Evolutionary conservation across 208 protist species (phyloP).

Genomic region (Crithidia mellificae): DNA sequence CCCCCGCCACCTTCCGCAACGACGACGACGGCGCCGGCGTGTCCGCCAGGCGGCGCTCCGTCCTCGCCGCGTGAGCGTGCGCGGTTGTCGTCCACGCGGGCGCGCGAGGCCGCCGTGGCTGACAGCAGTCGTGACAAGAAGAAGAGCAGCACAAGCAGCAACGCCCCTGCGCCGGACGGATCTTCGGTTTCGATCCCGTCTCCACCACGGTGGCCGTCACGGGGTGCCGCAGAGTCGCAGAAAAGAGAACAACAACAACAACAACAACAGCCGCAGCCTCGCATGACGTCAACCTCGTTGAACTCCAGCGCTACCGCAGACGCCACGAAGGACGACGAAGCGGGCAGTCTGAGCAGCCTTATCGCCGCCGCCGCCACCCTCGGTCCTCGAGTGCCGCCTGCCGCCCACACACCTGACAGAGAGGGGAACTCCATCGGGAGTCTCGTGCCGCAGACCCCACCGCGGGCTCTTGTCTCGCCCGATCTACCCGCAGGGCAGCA

Average conservation of each 20-base stretch:
- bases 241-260: constrained; percentile 4
- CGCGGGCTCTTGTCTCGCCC: background rate
- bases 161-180: background rate
- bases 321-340: background rate
- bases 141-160: too few species aligned
- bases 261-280: background rate
- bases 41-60: too few species aligned
- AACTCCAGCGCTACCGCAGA: background rate
- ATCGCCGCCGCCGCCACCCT: background rate
- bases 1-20: too few species aligned
- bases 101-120: too few species aligned
- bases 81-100: too few species aligned
- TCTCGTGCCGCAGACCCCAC: background rate
- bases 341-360: background rate
- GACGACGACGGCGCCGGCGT: too few species aligned
- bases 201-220: background rate
- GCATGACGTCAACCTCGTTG: background rate
- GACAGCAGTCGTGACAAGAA: too few species aligned
- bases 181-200: background rate
- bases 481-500: background rate
- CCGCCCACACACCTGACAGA: too few species aligned
- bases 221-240: background rate
- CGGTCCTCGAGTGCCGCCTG: background rate
- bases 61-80: too few species aligned
- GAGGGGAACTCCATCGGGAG: background rate